Evolutionary conservation across 768 basidiomycete genomes (phyloP), one percentile per base, ranked within the genome.

Genomic region (Lentinus brumalis): DNA sequence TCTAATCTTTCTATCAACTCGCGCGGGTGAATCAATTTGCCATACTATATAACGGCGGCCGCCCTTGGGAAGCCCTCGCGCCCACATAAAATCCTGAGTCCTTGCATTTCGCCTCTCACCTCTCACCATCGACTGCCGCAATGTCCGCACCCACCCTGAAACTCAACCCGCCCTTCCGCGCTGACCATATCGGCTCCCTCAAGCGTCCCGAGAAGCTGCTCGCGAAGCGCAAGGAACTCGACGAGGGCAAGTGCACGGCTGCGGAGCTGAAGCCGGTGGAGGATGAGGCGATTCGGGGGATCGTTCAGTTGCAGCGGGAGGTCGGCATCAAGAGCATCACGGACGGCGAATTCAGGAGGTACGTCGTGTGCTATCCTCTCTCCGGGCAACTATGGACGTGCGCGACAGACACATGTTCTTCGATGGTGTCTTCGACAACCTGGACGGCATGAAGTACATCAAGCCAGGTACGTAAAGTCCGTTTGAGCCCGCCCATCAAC

Each of bases 381-480:
- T 26, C 12, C 7, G 45, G 29, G 10, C 5, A 29, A 7, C 26
- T 21, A 35, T 46, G 9, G 16, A 52, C 15, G 10, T 2, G 2
- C 4, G 32, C 11, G 16, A 21, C 68, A 86, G 86, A 65, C 76
- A 76, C 47, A 75, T 80, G 72, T 88, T 86, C 70, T 87, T 78
- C 57, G 84, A 88, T 49, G 87, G 87, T 18, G 84, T 88, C 32
- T 87, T 87, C 69, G 81, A 88, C 66, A 85, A 81, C 55, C 71
- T 90, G 42, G 82, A 85, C 52, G 87, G 87, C 50, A 87, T 88
- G 83, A 77, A 76, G 52, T 75, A 72, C 60, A 74, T 85, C 54
- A 54, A 57, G 50, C 80, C 81, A 6, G 78, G 79, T 38, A 74
- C 67, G 53, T 15, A 15, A 21, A 38, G 5, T 45, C 38, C 12